Conservation (phyloP, 169 alveolate species). For the Cyclospora cayetanensis region DNA sequence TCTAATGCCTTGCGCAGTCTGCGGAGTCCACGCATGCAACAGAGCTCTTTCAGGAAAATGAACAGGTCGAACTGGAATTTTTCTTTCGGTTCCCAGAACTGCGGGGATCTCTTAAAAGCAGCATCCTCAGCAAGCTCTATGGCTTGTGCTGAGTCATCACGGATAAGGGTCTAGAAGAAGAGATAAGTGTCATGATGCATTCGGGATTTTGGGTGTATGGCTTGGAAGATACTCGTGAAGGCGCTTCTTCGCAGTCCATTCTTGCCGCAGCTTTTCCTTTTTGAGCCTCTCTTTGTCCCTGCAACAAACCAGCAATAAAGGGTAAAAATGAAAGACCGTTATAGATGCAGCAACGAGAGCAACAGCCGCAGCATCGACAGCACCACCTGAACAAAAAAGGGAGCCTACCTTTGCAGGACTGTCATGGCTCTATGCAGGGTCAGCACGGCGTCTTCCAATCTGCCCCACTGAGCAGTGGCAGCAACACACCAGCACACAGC, state of each 20-base stretch:
- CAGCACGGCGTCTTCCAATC: slow-evolving; percentile 6
- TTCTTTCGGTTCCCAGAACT: too few relatives aligned
- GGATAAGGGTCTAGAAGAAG: too few relatives aligned
- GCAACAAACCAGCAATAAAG: not conserved
- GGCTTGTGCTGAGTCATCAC: too few relatives aligned
- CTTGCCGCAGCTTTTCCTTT: not conserved
- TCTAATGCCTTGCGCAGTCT: too few relatives aligned
- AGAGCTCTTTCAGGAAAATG: too few relatives aligned
- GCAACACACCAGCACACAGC: slow-evolving; percentile 4
- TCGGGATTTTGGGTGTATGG: not conserved
- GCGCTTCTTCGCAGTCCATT: slow-evolving; percentile 2
- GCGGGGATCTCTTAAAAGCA: too few relatives aligned
- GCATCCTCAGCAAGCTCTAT: too few relatives aligned
- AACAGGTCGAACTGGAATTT: too few relatives aligned
- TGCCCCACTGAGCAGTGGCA: not conserved
- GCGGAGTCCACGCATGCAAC: too few relatives aligned
- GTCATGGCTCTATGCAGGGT: slow-evolving; percentile 33
- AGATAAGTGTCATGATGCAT: too few relatives aligned
- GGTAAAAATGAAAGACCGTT: not conserved
- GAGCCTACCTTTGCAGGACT: slow-evolving; percentile 1
- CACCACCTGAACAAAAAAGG: not conserved
- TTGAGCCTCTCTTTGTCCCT: slow-evolving; percentile 41
- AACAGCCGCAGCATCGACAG: not conserved
- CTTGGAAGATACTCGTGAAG: not conserved
- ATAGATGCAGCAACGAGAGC: not conserved